phyloP scores from a whole-genome alignment of 163 green algal species.

The Trebouxiophyceae sp. region DNA sequence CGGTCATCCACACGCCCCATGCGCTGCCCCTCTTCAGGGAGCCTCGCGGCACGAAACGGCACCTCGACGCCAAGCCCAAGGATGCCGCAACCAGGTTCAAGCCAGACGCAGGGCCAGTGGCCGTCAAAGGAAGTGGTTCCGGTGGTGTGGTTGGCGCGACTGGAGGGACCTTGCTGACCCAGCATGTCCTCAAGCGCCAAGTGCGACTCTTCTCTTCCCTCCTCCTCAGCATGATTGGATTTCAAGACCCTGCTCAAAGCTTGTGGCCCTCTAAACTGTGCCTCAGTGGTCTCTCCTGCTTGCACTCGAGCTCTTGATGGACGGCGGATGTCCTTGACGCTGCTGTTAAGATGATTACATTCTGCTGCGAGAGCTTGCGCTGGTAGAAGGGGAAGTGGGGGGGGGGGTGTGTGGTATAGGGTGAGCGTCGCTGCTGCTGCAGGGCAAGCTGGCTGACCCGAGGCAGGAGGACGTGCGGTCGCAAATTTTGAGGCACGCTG shows the following conservation, averaged over 20 bases:
- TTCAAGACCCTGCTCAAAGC: background rate
- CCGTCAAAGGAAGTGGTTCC: constrained; percentile 31
- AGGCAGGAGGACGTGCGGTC: constrained; percentile 61
- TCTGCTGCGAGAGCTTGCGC: background rate
- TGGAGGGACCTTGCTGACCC: constrained; percentile 75
- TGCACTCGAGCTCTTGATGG: background rate
- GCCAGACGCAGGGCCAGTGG: constrained; percentile 40
- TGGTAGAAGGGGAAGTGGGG: too few species aligned
- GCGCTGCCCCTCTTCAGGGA: constrained; percentile 82
- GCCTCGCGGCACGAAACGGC: constrained; percentile 30
- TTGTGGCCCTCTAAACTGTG: background rate
- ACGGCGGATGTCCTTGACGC: background rate
- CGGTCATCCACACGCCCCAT: constrained; percentile 82
- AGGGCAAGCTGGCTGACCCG: constrained; percentile 52
- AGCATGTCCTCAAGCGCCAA: constrained; percentile 73
- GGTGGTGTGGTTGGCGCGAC: constrained; percentile 64
- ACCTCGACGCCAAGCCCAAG: constrained; percentile 23
- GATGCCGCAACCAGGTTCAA: constrained; percentile 32
- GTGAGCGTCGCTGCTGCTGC: background rate
- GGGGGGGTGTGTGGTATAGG: too few species aligned
- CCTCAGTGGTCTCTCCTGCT: background rate
- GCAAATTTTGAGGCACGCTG: constrained; percentile 61
- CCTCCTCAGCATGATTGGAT: background rate
- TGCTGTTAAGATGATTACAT: background rate
- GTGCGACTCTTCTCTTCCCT: too few species aligned